These are phyloP conservation scores for Oryza meyeriana DNA, from an alignment of 176 grass and related monocot species.

Conservation along the genomic window DNA sequence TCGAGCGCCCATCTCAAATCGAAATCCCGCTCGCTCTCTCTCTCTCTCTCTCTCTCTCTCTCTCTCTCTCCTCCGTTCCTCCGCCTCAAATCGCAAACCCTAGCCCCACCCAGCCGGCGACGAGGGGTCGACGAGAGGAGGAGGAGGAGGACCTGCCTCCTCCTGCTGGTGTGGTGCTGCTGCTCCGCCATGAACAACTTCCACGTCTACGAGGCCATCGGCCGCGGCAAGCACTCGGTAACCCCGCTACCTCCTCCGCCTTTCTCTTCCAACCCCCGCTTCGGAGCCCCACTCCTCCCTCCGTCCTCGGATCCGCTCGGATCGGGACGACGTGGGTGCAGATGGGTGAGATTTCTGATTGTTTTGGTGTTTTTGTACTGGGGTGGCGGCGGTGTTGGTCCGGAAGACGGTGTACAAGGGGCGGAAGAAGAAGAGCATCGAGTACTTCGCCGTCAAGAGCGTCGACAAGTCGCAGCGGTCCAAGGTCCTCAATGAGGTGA, in stretches of 20 bases:
- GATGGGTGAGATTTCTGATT: slow-evolving; percentile 15
- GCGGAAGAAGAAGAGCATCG: slow-evolving; percentile 98
- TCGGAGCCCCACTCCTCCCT: background rate
- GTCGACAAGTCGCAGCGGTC: slow-evolving; percentile 94
- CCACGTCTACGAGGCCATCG: slow-evolving; percentile 97
- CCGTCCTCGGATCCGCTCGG: background rate
- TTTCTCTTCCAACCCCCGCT: background rate
- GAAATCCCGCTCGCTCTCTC: slow-evolving; percentile 40
- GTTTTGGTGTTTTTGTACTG: slow-evolving; percentile 28
- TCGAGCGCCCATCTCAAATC: slow-evolving; percentile 34
- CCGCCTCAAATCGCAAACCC: slow-evolving; percentile 33
- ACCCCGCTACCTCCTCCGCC: background rate
- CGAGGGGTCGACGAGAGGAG: slow-evolving; percentile 10
- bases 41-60: background rate
- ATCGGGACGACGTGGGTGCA: background rate
- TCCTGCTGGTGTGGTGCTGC: background rate
- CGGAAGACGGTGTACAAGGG: slow-evolving; percentile 92
- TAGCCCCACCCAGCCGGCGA: slow-evolving; percentile 11
- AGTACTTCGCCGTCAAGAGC: slow-evolving; percentile 97
- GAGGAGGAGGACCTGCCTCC: slow-evolving; percentile 1
- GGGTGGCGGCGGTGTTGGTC: background rate
- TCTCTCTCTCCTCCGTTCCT: slow-evolving; percentile 10
- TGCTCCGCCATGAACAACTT: slow-evolving; percentile 83
- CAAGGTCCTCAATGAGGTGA: slow-evolving; percentile 96
- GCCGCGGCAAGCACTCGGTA: slow-evolving; percentile 96